A percentile compares a stretch with the other conserved stretches of the same genome.
Evolutionary conservation across 2,329 filamentous ascomycete genomes (phyloP).

Genomic region (Epichloe hybrida): DNA sequence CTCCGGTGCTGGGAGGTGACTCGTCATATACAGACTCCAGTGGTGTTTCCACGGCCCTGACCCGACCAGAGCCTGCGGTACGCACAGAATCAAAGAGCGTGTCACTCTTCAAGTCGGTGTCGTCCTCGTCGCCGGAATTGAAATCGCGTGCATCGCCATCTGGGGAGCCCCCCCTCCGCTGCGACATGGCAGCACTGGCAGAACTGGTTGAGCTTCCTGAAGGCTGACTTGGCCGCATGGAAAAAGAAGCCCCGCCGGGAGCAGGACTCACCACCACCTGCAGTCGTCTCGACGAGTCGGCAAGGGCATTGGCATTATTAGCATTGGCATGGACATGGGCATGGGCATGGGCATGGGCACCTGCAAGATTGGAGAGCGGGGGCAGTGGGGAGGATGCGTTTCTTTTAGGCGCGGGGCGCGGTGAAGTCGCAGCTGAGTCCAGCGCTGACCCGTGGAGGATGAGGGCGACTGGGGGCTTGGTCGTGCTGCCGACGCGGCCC

Average conservation of each 20-base stretch:
- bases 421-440: conserved; percentile 9
- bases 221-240: conserved; percentile 26
- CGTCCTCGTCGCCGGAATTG: conserved; percentile 59
- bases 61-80: conserved; percentile 54
- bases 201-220: conserved; percentile 30
- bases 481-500: conserved; percentile 10
- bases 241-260: conserved; percentile 22
- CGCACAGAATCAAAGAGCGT: conserved; percentile 65
- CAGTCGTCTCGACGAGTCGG: conserved; percentile 32
- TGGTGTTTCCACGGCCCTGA: conserved; percentile 54
- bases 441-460: conserved; percentile 7
- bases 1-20: conserved; percentile 48
- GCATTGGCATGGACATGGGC: too few relatives aligned
- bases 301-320: conserved; percentile 24
- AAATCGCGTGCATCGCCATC: conserved; percentile 54
- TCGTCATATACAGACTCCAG: conserved; percentile 74
- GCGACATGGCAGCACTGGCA: conserved; percentile 23
- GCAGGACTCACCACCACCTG: conserved; percentile 26
- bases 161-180: conserved; percentile 40
- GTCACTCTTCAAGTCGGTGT: conserved; percentile 67
- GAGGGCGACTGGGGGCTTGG: conserved; percentile 5
- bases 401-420: conserved; percentile 22
- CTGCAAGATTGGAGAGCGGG: conserved; percentile 36
- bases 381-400: conserved; percentile 43
- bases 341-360: conserved; percentile 29